Conservation (phyloP, 139 green algal genomes). For the Coelastrella sp. region DNA sequence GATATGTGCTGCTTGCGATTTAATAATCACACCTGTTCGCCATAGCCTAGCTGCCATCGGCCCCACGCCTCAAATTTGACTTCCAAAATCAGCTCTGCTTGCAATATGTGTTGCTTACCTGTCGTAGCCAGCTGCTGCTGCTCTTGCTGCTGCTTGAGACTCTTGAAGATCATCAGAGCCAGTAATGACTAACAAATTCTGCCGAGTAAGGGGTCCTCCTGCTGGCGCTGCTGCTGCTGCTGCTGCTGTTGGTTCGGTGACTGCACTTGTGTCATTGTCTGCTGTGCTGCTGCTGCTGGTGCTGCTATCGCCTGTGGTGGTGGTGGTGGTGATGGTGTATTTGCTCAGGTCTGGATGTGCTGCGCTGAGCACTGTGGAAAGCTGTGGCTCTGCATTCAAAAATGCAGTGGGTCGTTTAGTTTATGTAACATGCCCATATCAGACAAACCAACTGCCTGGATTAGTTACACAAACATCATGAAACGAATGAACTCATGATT, state of each 20-base stretch:
- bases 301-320: background rate
- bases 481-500: no score
- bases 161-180: background rate
- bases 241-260: no score
- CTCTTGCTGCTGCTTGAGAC: background rate
- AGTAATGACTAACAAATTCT: background rate
- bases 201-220: background rate
- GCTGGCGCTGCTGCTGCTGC: background rate
- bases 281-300: background rate
- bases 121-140: slow-evolving; percentile 30
- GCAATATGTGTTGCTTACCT: background rate
- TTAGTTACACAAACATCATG: background rate
- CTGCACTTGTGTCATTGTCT: no score
- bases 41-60: background rate
- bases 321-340: background rate
- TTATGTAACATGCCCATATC: no score
- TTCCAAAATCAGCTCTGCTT: background rate
- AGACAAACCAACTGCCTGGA: background rate
- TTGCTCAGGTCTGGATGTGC: background rate
- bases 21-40: background rate
- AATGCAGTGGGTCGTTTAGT: no score
- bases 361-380: background rate
- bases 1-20: no score
- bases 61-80: background rate
- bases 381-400: background rate